A percentile compares a stretch with the other conserved stretches of the same genome.
phyloP scores from a whole-genome alignment of 2,329 filamentous ascomycete species.

The Truncatella angustata region DNA sequence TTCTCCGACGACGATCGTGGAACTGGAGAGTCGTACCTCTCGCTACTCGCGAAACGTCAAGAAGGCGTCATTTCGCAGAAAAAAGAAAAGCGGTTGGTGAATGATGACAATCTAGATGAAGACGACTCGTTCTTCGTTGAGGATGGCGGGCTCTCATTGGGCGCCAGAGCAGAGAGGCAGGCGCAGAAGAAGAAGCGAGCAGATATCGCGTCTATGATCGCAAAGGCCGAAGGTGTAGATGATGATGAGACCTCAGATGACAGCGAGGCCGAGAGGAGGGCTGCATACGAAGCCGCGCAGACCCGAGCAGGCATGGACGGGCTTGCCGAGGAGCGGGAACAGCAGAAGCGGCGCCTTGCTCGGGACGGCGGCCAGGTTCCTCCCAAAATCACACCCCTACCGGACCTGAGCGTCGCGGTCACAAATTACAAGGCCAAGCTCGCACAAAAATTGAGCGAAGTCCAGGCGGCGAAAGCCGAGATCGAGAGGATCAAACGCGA shows the following conservation, averaged over 20 bases:
- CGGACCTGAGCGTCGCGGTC: conserved; percentile 70
- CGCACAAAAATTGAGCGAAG: conserved; percentile 58
- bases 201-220: conserved; percentile 82
- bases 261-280: conserved; percentile 67
- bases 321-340: conserved; percentile 45
- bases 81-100: conserved; percentile 70
- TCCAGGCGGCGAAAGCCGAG: conserved; percentile 46
- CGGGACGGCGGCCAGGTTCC: conserved; percentile 42
- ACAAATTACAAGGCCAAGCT: conserved; percentile 58
- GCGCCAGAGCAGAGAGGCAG: conserved; percentile 75
- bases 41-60: conserved; percentile 33
- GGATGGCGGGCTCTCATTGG: conserved; percentile 76
- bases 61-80: conserved; percentile 57
- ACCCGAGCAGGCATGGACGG: conserved; percentile 84
- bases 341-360: conserved; percentile 34
- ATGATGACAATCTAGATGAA: conserved; percentile 88
- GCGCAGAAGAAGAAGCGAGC: conserved; percentile 63
- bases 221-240: conserved; percentile 63
- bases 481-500: conserved; percentile 61
- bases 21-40: conserved; percentile 27
- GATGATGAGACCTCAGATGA: conserved; percentile 63
- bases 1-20: conserved; percentile 50
- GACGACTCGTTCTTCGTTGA: conserved; percentile 92
- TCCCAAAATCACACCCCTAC: conserved; percentile 74
- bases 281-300: conserved; percentile 85